Evolutionary conservation across 371 early-diverging fungal species (phyloP).

Genomic region (Cokeromyces recurvatus): DNA sequence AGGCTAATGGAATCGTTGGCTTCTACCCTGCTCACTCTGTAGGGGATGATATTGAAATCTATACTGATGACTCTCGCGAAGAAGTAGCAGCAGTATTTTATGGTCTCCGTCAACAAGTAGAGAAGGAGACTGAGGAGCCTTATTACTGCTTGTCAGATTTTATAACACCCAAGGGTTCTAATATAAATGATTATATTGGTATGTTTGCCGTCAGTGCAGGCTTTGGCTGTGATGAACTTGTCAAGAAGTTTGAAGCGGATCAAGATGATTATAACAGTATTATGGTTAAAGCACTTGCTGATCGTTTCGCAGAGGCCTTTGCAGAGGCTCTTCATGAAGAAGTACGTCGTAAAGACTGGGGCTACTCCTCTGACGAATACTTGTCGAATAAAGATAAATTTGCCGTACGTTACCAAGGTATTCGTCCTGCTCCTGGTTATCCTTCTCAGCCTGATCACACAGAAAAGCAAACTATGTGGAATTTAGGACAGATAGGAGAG

Average conservation of each 20-base stretch:
- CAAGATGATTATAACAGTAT: slow-evolving; percentile 87
- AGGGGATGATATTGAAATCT: slow-evolving; percentile 85
- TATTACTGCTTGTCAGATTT: slow-evolving; percentile 89
- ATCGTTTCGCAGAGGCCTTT: slow-evolving; percentile 89
- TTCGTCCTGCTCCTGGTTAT: slow-evolving; percentile 90
- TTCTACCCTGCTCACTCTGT: slow-evolving; percentile 86
- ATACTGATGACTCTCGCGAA: slow-evolving; percentile 63
- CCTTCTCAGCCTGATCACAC: slow-evolving; percentile 89
- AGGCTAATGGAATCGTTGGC: slow-evolving; percentile 74
- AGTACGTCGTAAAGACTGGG: slow-evolving; percentile 83
- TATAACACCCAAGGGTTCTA: slow-evolving; percentile 72
- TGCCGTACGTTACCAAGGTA: slow-evolving; percentile 88
- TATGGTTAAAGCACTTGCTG: slow-evolving; percentile 91
- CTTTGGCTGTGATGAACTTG: slow-evolving; percentile 83
- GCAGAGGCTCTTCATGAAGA: slow-evolving; percentile 86
- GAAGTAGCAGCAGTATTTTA: slow-evolving; percentile 67
- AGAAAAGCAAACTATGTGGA: slow-evolving; percentile 90
- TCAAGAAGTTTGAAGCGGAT: slow-evolving; percentile 63
- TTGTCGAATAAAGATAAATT: slow-evolving; percentile 75
- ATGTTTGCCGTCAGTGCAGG: slow-evolving; percentile 89
- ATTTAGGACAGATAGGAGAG: slow-evolving; percentile 67
- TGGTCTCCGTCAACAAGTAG: slow-evolving; percentile 73
- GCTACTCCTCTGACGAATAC: slow-evolving; percentile 74
- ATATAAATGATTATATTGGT: slow-evolving; percentile 80
- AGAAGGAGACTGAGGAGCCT: slow-evolving; percentile 71